Base-by-base conservation (phyloP, 345 rosid genomes). In the Populus ilicifolia region DNA sequence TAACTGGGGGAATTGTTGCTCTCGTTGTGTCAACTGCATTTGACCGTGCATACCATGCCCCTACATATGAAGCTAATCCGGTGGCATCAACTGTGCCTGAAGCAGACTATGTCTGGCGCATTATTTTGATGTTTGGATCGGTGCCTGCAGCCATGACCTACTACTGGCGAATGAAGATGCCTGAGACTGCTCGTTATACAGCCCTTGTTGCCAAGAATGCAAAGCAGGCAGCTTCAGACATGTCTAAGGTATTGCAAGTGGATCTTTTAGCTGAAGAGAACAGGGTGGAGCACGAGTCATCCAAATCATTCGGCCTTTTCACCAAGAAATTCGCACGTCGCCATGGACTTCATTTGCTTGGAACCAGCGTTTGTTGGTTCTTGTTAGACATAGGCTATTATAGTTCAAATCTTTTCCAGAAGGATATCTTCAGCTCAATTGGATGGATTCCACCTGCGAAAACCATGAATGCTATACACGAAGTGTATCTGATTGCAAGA, bases 81-180 rank as follows among this genome's bases (percentile, higher is more conserved):
- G 35, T 48, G 25, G 75, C 71, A 9, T 78, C 80, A 23, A 78
- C 80, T 14, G 75, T 36, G 50, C 64, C 75, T 4, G 56, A 71
- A n/a, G 75, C 80, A 17, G 80, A 78, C 71, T 78, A 78, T 35
- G 10, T 71, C 6, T 78, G 80, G 80, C 75, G 80, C 14, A 78
- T 78, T 14, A 78, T 78, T 35, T 29, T 78, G 59, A 71, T 78
- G 80, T 71, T 78, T 23, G 80, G 80, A 36, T 41, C 80, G 0
- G 50, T 78, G 17, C 80, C 80, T 2, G 80, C 80, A 1, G 46
- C 48, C 20, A 20, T 78, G 71, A 78, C 80, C 16, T 78, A 71
- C 71, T 78, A 78, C 39, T 78, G 75, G 75, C 64, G 80, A 64
- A 71, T 71, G 75, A 78, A 78, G 71, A 78, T 78, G 80, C 80